Evolutionary conservation across 352 stramenopile species (phyloP).

Genomic region (Globisporangium okanoganense): DNA sequence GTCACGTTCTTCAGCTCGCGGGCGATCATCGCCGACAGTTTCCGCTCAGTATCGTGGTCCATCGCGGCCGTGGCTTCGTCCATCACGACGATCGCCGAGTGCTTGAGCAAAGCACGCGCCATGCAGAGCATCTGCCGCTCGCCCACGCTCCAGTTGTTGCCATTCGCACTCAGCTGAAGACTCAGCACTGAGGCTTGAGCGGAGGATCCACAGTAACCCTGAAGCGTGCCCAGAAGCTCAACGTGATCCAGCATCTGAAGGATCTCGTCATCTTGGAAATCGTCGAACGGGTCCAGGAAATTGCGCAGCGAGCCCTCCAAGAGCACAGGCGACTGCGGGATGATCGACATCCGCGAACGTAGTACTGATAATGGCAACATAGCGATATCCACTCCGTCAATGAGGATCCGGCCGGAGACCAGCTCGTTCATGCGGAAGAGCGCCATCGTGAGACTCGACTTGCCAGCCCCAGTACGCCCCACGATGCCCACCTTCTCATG

Average conservation of each 20-base stretch:
- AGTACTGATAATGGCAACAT: slow-evolving; percentile 71
- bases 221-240: background rate
- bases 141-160: slow-evolving; percentile 89
- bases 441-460: slow-evolving; percentile 64
- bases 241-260: slow-evolving; percentile 32
- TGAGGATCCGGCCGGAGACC: slow-evolving; percentile 55
- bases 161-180: slow-evolving; percentile 87
- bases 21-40: slow-evolving; percentile 68
- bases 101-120: slow-evolving; percentile 41
- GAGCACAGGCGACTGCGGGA: slow-evolving; percentile 88
- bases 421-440: slow-evolving; percentile 85
- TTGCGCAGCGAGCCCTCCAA: slow-evolving; percentile 84
- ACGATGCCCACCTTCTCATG: slow-evolving; percentile 75
- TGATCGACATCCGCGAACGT: slow-evolving; percentile 32
- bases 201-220: background rate
- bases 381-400: slow-evolving; percentile 72
- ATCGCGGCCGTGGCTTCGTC: slow-evolving; percentile 69
- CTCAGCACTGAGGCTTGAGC: slow-evolving; percentile 33
- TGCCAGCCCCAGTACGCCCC: slow-evolving; percentile 63
- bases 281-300: slow-evolving; percentile 86
- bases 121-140: slow-evolving; percentile 92
- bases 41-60: slow-evolving; percentile 77
- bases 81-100: slow-evolving; percentile 68
- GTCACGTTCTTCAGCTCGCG: slow-evolving; percentile 83
- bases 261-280: slow-evolving; percentile 61